Base-by-base conservation (phyloP, 1,284 basidiomycete genomes). In the Moniliophthora roreri region DNA sequence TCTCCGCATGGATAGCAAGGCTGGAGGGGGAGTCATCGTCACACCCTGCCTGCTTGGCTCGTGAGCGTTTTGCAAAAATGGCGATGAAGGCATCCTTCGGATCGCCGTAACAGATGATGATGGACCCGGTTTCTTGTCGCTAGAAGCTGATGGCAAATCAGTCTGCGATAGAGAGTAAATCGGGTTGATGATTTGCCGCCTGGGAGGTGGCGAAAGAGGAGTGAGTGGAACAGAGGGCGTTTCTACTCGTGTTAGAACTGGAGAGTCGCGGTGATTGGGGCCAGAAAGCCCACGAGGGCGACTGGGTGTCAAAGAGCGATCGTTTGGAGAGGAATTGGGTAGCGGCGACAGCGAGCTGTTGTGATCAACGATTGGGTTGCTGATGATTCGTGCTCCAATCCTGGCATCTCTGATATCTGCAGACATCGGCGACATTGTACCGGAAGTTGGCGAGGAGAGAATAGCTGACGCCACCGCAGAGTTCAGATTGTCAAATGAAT, bases 141-240 rank as follows among this genome's bases (percentile, higher is more conserved):
- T 51, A 48, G 50, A 42, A 34, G 53, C 21, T 38, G 56, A 58
- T 1, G 69, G 58, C n/a, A 83, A 63, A 52, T 83, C 76, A 5
- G 77, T 79, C 58, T 85, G 82, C 0, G 83, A 85, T 34, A 73
- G 66, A 2, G 84, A 84, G 59, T 77, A 77, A 16, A 76, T 59
- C 7, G 77, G 68, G 48, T 78, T 80, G 46, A 74, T 62, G 47
- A 79, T 62, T 47, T 72, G 69, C 60, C 73, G 77, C 40, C 85
- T 77, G 5, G 85, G 85, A 5, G 87, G 79, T 16, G 87, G 86
- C 0, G 80, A 72, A 26, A 89, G 72, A 16, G 86, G 82, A 3
- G 73, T 80, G 54, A 82, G 68, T 13, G 75, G 78, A 15, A 72
- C 75, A 20, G 74, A 66, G 35, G 83, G 84, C 1, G 84, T 84